Evolutionary conservation across 305 asterid species (phyloP).

Genomic region (Fraxinus velutina): DNA sequence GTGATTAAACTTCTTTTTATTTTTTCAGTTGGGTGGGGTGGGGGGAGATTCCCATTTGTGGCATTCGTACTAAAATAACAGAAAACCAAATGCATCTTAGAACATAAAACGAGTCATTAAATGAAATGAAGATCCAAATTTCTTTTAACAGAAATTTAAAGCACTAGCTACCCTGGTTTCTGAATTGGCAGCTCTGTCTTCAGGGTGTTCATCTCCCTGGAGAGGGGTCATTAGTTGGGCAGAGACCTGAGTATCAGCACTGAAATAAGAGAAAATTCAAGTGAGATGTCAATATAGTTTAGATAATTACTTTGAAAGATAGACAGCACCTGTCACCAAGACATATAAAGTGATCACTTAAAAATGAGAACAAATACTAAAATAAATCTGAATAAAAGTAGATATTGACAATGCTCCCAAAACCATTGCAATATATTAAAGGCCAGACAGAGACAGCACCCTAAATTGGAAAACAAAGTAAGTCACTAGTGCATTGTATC

Average conservation of each 20-base stretch:
- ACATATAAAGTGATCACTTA: conserved; percentile 4
- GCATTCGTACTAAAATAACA: not conserved
- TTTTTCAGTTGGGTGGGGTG: not conserved
- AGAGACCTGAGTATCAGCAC: conserved; percentile 66
- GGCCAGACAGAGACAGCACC: not conserved
- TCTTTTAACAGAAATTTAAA: conserved; percentile 15
- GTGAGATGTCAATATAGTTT: conserved; percentile 13
- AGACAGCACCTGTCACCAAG: conserved; percentile 13
- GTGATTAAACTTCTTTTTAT: not conserved
- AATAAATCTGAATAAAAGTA: conserved; percentile 16
- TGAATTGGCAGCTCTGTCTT: conserved; percentile 41
- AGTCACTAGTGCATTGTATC: not conserved
- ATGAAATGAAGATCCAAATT: conserved; percentile 7
- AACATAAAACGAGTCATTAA: not conserved
- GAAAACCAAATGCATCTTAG: not conserved
- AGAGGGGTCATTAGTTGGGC: conserved; percentile 43
- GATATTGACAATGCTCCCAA: conserved; percentile 5
- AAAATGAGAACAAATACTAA: conserved; percentile 14
- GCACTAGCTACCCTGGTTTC: conserved; percentile 50
- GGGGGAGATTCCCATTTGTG: not conserved
- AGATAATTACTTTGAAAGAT: conserved; percentile 6
- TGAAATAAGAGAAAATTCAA: conserved; percentile 35
- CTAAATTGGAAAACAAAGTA: not conserved
- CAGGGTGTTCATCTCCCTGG: conserved; percentile 50
- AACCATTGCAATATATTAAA: not conserved